Evolutionary conservation across 257 asterid species (phyloP).

Genomic region (Lavandula angustifolia): DNA sequence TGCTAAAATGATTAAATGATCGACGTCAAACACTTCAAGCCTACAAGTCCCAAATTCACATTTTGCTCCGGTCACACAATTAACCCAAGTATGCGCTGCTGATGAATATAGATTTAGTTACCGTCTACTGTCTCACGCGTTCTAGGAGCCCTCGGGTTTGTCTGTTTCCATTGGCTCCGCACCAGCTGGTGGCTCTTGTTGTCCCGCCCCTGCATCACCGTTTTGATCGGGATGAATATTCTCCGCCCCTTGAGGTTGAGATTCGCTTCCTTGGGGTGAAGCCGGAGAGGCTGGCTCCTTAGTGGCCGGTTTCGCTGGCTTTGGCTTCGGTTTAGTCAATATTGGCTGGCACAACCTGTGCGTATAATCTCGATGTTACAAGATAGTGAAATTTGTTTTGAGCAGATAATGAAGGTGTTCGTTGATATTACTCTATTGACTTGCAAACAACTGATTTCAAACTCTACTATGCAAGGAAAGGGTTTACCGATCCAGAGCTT

Average conservation of each 20-base stretch:
- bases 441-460: background rate
- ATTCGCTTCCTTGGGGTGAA: slow-evolving; percentile 55
- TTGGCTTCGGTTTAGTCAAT: slow-evolving; percentile 84
- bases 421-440: background rate
- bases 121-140: slow-evolving; percentile 25
- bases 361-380: background rate
- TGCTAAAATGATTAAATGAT: too few relatives aligned
- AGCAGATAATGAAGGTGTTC: too few relatives aligned
- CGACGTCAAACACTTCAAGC: background rate
- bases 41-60: slow-evolving; percentile 17
- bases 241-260: slow-evolving; percentile 51
- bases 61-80: slow-evolving; percentile 7
- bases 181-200: slow-evolving; percentile 39
- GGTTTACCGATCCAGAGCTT: slow-evolving; percentile 77
- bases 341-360: slow-evolving; percentile 81
- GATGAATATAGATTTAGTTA: background rate
- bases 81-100: background rate
- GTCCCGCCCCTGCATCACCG: slow-evolving; percentile 34
- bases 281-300: slow-evolving; percentile 64
- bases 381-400: background rate
- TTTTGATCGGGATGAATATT: slow-evolving; percentile 34
- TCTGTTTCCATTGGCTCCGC: slow-evolving; percentile 79
- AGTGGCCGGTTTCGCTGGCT: slow-evolving; percentile 74
- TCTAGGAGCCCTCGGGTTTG: slow-evolving; percentile 41
- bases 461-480: background rate